Evolutionary conservation across 805 yeast species (phyloP).

Genomic region (Wickerhamiella azyma): DNA sequence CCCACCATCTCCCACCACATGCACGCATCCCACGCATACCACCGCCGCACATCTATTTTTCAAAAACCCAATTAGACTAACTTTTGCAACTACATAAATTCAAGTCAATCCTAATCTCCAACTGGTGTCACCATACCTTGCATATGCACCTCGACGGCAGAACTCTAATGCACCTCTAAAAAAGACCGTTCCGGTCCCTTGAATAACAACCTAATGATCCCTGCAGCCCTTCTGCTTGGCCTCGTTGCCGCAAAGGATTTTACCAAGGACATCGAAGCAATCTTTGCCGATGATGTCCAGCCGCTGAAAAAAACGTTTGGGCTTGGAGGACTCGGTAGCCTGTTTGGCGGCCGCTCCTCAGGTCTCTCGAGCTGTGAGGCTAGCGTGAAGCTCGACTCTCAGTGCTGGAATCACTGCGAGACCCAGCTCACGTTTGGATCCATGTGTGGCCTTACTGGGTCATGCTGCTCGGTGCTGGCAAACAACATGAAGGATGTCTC

Average conservation of each 20-base stretch:
- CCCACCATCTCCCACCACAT: neutral
- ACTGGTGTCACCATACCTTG: neutral
- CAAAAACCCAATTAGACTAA: too few relatives aligned
- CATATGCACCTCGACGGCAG: neutral
- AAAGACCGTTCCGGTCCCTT: neutral
- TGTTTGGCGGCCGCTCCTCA: neutral
- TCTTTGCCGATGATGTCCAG: constrained; percentile 2
- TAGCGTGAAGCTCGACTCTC: neutral
- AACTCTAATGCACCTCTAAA: neutral
- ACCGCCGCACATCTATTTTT: too few relatives aligned
- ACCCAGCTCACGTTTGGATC: constrained; percentile 7
- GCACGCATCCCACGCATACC: neutral
- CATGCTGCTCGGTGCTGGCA: neutral
- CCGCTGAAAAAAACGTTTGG: constrained; percentile 5
- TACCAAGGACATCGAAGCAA: constrained; percentile 1
- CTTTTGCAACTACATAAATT: too few relatives aligned
- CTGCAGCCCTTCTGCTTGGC: neutral
- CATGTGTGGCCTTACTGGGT: neutral
- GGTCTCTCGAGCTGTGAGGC: neutral
- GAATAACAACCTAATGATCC: neutral
- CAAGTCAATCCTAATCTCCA: too few relatives aligned
- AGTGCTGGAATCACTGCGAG: constrained; percentile 8
- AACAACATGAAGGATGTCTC: constrained; percentile 6
- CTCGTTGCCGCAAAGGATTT: constrained; percentile 3
- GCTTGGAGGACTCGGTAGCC: neutral